Conservation (phyloP, 257 asterid species). For the Linderniella brevidens region DNA sequence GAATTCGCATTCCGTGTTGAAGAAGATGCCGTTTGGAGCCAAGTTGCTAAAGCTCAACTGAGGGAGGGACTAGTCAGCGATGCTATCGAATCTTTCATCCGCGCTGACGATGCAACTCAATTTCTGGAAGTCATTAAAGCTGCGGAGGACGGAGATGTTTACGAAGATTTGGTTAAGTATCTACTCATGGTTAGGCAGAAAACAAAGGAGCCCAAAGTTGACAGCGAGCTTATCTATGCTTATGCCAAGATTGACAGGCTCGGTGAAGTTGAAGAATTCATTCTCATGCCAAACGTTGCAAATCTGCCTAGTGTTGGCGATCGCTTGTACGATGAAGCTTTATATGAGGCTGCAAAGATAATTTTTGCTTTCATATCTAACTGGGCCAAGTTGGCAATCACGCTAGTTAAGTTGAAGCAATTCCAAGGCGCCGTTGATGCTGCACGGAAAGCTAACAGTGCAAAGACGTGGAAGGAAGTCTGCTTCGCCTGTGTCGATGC, state of each 20-base stretch:
- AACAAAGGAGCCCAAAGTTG: conserved; percentile 93
- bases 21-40: conserved; percentile 99
- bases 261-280: conserved; percentile 90
- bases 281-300: conserved; percentile 98
- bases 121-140: conserved; percentile 86
- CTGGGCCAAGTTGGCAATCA: conserved; percentile 92
- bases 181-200: conserved; percentile 97
- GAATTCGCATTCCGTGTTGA: conserved; percentile 98
- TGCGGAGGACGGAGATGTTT: conserved; percentile 73
- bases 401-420: conserved; percentile 81
- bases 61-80: conserved; percentile 95
- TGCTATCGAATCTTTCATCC: conserved; percentile 93
- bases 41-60: conserved; percentile 94
- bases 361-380: conserved; percentile 86
- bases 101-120: conserved; percentile 87
- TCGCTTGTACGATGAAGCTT: conserved; percentile 86
- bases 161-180: conserved; percentile 90
- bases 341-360: conserved; percentile 95
- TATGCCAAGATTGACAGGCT: conserved; percentile 93
- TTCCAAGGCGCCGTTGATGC: conserved; percentile 99
- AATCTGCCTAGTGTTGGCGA: conserved; percentile 97
- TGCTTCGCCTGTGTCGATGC: conserved; percentile 99
- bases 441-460: conserved; percentile 93
- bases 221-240: conserved; percentile 93
- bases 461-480: conserved; percentile 97